Base-by-base conservation (phyloP, 495 filamentous ascomycete genomes). In the Penicillium cosmopolitanum region DNA sequence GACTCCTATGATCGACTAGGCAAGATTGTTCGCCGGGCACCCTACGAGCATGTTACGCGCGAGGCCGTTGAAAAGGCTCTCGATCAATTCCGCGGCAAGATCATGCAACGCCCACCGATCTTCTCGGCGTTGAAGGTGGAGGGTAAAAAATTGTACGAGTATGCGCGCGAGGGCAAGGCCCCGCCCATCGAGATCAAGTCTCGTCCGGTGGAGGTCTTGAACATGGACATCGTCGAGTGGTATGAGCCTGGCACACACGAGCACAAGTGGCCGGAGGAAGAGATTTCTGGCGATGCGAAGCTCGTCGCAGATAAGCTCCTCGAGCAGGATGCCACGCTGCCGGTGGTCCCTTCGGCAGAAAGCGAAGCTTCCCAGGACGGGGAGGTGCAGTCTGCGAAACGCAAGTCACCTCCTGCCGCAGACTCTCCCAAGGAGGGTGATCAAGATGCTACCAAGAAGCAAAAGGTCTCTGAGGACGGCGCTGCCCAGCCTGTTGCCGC, bases 141-240 rank as follows among this genome's bases (percentile, higher is more conserved):
- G 53, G 95, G 95, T 2, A 98, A 97, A 77, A 87, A 86, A 31
- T 79, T 96, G 31, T 99, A 98, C 66, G 93, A 99, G 78, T 98
- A 98, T 75, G 96, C 96, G 28, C 79, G 96, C 13, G 91, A 90
- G 68, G 96, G 96, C 2, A 91, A 89, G 68, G 82, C 87, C 52
- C 84, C 93, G 8, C 94, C 94, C 3, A 77, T 87, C 55, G 90
- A 96, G 73, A 95, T 99, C 52, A 80, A 92, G 71, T 81, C 87
- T 56, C 74, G 95, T 53, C 85, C 88, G 0, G 89, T 98, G 4
- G 86, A 89, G 53, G 91, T 95, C 1, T 64, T 80, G 48, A 81
- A 89, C 23, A 69, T 98, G 61, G 89, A 96, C 67, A 66, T 98
- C 55, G 64, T 94, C 40, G 90, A 96, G 70, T 98, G 92, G 89